Percentiles rank a stretch among this genome's conserved stretches.
Conservation (phyloP, 2,329 filamentous ascomycete species). For the Fusarium globosum region DNA sequence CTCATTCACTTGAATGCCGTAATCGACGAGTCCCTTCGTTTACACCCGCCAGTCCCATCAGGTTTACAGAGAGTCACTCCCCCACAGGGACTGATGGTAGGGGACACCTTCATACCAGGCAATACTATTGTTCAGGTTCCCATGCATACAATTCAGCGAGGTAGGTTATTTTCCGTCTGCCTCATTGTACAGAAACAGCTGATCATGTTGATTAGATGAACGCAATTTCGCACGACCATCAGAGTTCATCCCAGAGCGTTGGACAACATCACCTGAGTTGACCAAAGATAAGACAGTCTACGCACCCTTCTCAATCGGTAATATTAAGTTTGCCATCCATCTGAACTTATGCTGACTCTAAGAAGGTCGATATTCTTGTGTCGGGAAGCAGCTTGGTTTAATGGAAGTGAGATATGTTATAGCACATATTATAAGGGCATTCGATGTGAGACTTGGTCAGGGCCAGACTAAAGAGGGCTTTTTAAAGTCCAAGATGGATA, state of each 20-base stretch:
- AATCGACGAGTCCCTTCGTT: conserved; percentile 55
- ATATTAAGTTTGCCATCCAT: rapidly evolving
- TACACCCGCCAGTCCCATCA: conserved; percentile 52
- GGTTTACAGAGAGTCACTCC: conserved; percentile 52
- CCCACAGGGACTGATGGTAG: conserved; percentile 48
- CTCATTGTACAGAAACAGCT: neutral
- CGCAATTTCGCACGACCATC: conserved; percentile 44
- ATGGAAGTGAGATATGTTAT: conserved; percentile 32
- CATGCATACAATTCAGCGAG: conserved; percentile 34
- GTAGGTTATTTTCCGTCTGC: conserved; percentile 50
- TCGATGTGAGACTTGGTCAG: conserved; percentile 1
- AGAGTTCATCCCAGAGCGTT: conserved; percentile 54
- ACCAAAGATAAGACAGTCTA: conserved; percentile 47
- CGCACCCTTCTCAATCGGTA: conserved; percentile 50
- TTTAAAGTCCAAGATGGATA: neutral
- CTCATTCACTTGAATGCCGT: conserved; percentile 49
- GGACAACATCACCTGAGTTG: conserved; percentile 49
- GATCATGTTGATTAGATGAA: conserved; percentile 9
- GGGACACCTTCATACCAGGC: conserved; percentile 30
- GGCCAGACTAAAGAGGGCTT: neutral
- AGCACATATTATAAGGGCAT: conserved; percentile 18
- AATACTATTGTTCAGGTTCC: conserved; percentile 31
- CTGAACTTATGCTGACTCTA: neutral
- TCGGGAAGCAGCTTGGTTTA: conserved; percentile 31
- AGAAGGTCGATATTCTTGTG: conserved; percentile 28